phyloP scores from a whole-genome alignment of 2,329 filamentous ascomycete species.

The Davidsoniella eucalypti region DNA sequence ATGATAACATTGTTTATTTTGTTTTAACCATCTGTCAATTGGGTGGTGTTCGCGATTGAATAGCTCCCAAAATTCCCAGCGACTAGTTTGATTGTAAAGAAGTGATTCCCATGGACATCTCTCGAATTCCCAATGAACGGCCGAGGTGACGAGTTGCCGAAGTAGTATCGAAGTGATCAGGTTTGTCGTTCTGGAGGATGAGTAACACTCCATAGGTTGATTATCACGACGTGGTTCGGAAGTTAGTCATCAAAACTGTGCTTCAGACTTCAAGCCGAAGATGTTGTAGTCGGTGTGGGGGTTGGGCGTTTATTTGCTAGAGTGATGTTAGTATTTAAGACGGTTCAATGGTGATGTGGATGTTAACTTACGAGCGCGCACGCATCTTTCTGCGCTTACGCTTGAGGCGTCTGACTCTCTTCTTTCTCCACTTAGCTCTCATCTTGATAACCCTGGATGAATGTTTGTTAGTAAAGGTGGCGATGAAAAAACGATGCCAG shows the following conservation, averaged over 20 bases:
- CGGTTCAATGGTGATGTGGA: background rate
- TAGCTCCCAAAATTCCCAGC: conserved; percentile 8
- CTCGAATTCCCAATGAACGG: conserved; percentile 8
- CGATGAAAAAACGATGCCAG: background rate
- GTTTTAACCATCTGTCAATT: conserved; percentile 8
- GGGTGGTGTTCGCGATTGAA: conserved; percentile 7
- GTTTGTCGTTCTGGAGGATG: background rate
- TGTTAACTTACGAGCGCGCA: conserved; percentile 71
- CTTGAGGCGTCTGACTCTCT: conserved; percentile 97
- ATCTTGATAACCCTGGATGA: conserved; percentile 35
- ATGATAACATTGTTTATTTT: conserved; percentile 4
- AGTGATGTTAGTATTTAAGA: conserved; percentile 9
- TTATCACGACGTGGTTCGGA: background rate
- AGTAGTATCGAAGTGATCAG: conserved; percentile 1
- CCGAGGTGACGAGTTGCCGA: conserved; percentile 4
- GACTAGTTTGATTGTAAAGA: conserved; percentile 9
- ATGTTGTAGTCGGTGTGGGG: conserved; percentile 37
- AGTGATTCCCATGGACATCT: conserved; percentile 12
- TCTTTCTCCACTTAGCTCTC: conserved; percentile 99
- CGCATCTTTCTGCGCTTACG: conserved; percentile 99
- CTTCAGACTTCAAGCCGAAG: conserved; percentile 16
- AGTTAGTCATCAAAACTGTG: conserved; percentile 2
- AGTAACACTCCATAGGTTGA: background rate
- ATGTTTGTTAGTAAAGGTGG: conserved; percentile 16
- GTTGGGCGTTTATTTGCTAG: conserved; percentile 53